Evolutionary conservation across 1,284 basidiomycete genomes (phyloP).

Genomic region (Takashimella tepidaria): DNA sequence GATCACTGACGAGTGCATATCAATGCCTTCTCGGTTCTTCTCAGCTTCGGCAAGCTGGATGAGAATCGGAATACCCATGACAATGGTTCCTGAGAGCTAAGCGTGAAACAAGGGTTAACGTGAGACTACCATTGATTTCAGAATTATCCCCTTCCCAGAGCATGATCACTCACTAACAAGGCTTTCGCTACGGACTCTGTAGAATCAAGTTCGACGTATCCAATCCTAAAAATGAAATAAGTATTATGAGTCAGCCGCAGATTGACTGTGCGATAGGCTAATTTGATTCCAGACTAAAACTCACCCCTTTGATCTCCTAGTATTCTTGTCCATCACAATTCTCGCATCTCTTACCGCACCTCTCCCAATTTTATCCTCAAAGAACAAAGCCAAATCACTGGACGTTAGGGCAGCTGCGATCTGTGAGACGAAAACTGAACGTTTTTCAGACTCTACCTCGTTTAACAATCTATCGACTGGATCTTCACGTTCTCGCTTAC

Average conservation of each 20-base stretch:
- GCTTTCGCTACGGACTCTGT: constrained; percentile 89
- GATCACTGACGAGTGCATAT: constrained; percentile 7
- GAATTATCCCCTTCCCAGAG: no score
- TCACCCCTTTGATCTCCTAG: constrained; percentile 91
- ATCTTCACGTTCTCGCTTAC: constrained; percentile 17
- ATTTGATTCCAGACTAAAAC: constrained; percentile 35
- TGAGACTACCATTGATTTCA: no score
- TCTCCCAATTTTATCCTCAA: constrained; percentile 92
- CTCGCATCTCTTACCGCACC: constrained; percentile 88
- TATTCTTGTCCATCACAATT: constrained; percentile 89
- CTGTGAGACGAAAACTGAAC: constrained; percentile 97
- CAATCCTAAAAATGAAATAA: constrained; percentile 57
- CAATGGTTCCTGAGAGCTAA: constrained; percentile 68
- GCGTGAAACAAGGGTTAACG: no score
- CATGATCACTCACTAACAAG: constrained; percentile 60
- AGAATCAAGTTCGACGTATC: constrained; percentile 91
- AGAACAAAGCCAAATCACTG: constrained; percentile 94
- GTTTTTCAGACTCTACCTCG: constrained; percentile 73
- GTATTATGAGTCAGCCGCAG: neutral
- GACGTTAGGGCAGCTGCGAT: constrained; percentile 91
- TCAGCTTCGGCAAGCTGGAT: constrained; percentile 96
- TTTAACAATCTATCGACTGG: constrained; percentile 44
- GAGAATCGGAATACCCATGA: constrained; percentile 96
- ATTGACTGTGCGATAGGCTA: no score
- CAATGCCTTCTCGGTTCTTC: constrained; percentile 63